A percentile compares a stretch with the other conserved stretches of the same genome.
These are phyloP conservation scores for Marasmius fiardii DNA, from an alignment of 1,284 basidiomycete genomes.

Conservation along the genomic window DNA sequence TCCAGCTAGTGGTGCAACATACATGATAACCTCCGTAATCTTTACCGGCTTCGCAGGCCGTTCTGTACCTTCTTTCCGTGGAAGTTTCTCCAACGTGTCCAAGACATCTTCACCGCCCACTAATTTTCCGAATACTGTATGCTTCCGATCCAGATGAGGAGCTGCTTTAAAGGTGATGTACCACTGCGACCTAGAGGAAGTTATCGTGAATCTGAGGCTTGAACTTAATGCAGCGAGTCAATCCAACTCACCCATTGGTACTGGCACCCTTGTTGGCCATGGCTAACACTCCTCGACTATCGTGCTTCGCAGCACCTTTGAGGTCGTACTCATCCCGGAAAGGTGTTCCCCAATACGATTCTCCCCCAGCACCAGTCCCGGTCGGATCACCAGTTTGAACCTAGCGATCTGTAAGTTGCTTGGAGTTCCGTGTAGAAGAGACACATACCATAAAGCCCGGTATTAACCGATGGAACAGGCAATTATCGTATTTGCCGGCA, in stretches of 20 bases:
- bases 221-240: background rate
- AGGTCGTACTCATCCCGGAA: slow-evolving; percentile 92
- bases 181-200: slow-evolving; percentile 70
- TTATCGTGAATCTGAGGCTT: background rate
- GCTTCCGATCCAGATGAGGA: slow-evolving; percentile 80
- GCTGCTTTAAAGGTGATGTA: slow-evolving; percentile 85
- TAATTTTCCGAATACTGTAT: slow-evolving; percentile 96
- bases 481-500: slow-evolving; percentile 87
- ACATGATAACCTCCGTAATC: slow-evolving; percentile 79
- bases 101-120: slow-evolving; percentile 94
- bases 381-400: slow-evolving; percentile 96
- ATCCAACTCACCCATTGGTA: slow-evolving; percentile 66
- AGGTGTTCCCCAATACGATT: slow-evolving; percentile 93
- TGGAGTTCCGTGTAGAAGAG: background rate
- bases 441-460: slow-evolving; percentile 91
- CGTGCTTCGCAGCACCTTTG: slow-evolving; percentile 84
- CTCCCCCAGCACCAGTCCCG: slow-evolving; percentile 91
- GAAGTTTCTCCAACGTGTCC: slow-evolving; percentile 77
- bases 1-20: slow-evolving; percentile 21
- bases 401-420: slow-evolving; percentile 31
- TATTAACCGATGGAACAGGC: slow-evolving; percentile 90
- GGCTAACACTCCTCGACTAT: slow-evolving; percentile 74
- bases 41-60: slow-evolving; percentile 80
- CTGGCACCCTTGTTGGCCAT: slow-evolving; percentile 93
- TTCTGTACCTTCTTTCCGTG: slow-evolving; percentile 82